These are phyloP conservation scores for Bruguiera hainesii DNA, from an alignment of 441 rosid species.

Conservation along the genomic window DNA sequence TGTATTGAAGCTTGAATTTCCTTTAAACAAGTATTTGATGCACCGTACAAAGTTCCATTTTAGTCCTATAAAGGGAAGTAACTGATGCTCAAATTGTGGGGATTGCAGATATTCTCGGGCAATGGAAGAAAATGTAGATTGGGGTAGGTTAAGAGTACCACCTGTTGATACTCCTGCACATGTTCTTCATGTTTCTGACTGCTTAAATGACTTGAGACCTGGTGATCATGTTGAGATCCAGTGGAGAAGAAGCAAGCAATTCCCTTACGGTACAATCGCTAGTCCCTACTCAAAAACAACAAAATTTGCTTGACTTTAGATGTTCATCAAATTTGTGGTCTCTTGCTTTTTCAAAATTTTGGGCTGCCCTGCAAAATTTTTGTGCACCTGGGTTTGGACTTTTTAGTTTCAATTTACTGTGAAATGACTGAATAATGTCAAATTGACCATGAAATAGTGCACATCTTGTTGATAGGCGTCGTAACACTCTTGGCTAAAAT, in stretches of 20 bases:
- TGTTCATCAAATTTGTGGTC: neutral
- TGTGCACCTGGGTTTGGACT: neutral
- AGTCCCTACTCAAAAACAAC: too few relatives aligned
- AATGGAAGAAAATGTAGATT: conserved; percentile 54
- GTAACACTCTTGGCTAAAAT: neutral
- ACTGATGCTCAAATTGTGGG: neutral
- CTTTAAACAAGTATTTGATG: neutral
- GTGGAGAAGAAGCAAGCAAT: conserved; percentile 77
- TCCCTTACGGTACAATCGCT: conserved; percentile 53
- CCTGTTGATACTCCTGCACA: conserved; percentile 43
- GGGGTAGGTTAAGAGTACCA: conserved; percentile 68
- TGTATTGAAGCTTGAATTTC: neutral
- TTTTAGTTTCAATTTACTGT: neutral
- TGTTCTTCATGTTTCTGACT: conserved; percentile 60
- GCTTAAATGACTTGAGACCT: conserved; percentile 53
- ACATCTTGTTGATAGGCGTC: too few relatives aligned
- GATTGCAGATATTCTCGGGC: conserved; percentile 51
- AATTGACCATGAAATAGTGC: neutral
- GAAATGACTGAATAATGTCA: neutral
- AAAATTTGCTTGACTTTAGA: too few relatives aligned
- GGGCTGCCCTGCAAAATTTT: neutral
- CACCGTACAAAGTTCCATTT: neutral
- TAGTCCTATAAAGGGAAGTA: neutral
- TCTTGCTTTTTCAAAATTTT: neutral
- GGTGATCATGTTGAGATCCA: conserved; percentile 80